These are phyloP conservation scores for Westerdykella aurantiaca DNA, from an alignment of 2,329 filamentous ascomycete species.

Conservation along the genomic window DNA sequence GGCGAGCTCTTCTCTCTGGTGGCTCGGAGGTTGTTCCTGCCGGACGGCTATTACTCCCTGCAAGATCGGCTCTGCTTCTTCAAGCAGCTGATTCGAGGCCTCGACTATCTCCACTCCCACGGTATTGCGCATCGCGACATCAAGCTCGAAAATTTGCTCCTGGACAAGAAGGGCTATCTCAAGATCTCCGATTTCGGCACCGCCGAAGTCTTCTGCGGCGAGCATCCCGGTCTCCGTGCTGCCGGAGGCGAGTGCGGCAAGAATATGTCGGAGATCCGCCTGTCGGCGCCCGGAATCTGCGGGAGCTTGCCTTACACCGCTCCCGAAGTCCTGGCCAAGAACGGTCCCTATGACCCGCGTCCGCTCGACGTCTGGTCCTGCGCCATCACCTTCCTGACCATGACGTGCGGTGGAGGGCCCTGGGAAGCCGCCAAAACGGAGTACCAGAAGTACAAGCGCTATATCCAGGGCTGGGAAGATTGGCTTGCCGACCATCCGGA, in stretches of 20 bases:
- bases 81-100: conserved; percentile 79
- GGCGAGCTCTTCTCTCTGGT: conserved; percentile 76
- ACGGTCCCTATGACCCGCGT: conserved; percentile 64
- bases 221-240: conserved; percentile 70
- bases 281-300: conserved; percentile 74
- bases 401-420: conserved; percentile 65
- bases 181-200: conserved; percentile 93
- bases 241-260: conserved; percentile 67
- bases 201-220: conserved; percentile 76
- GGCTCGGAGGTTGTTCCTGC: conserved; percentile 49
- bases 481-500: conserved; percentile 56
- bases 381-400: conserved; percentile 74
- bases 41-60: conserved; percentile 52
- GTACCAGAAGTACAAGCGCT: conserved; percentile 56
- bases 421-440: conserved; percentile 63
- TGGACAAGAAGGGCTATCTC: conserved; percentile 71
- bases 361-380: conserved; percentile 81
- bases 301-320: conserved; percentile 83
- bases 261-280: conserved; percentile 64
- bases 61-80: conserved; percentile 77
- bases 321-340: conserved; percentile 72
- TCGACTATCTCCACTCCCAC: conserved; percentile 74
- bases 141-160: conserved; percentile 80
- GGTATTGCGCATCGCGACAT: conserved; percentile 88
- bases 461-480: conserved; percentile 62